Conservation (phyloP, 2,329 filamentous ascomycete genomes). For the Xylaria sp. region DNA sequence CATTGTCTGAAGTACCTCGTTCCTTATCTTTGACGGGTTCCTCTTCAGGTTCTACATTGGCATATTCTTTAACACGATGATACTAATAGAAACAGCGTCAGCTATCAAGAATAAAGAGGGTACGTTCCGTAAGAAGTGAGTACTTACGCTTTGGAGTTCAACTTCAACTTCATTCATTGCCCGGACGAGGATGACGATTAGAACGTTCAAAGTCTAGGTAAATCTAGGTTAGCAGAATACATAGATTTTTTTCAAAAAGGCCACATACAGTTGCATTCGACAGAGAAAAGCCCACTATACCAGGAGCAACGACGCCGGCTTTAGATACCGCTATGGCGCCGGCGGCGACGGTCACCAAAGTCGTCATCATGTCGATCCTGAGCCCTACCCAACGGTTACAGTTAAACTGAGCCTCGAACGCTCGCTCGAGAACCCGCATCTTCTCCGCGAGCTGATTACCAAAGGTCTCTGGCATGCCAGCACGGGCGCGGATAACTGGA, state of each 20-base stretch:
- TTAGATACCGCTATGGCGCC: constrained; percentile 59
- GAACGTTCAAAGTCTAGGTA: constrained; percentile 51
- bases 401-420: constrained; percentile 58
- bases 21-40: constrained; percentile 49
- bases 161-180: constrained; percentile 62
- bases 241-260: neutral
- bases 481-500: constrained; percentile 57
- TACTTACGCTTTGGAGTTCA: constrained; percentile 60
- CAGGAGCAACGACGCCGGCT: constrained; percentile 53
- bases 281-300: constrained; percentile 61
- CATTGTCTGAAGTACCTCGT: constrained; percentile 44
- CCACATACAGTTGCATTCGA: constrained; percentile 56
- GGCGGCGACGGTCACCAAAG: constrained; percentile 56
- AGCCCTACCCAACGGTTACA: constrained; percentile 64
- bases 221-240: constrained; percentile 12
- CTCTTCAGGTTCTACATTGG: constrained; percentile 52
- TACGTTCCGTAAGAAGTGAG: neutral
- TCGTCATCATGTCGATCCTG: constrained; percentile 60
- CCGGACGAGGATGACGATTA: constrained; percentile 58
- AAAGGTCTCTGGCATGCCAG: constrained; percentile 55
- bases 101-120: neutral
- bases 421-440: constrained; percentile 52
- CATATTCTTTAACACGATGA: constrained; percentile 56
- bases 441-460: constrained; percentile 56
- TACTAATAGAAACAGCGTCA: constrained; percentile 43